Evolutionary conservation across 1,284 basidiomycete species (phyloP).

Genomic region (Thecaphora frezii): DNA sequence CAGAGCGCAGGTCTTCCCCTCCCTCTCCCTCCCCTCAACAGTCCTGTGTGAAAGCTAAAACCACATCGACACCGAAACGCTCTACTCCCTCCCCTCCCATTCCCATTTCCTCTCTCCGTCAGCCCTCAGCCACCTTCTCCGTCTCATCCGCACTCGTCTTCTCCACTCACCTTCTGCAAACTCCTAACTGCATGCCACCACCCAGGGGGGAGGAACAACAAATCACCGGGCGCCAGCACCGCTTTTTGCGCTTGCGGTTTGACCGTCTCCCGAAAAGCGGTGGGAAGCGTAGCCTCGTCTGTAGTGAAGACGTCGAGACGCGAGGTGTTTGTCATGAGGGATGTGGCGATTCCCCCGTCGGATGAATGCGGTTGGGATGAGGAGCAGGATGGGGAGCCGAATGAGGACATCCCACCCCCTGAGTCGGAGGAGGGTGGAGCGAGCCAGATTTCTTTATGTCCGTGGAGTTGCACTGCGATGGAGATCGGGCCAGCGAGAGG

Average conservation of each 20-base stretch:
- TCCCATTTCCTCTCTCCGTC: too few relatives aligned
- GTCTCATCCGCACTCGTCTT: too few relatives aligned
- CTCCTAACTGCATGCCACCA: conserved; percentile 32
- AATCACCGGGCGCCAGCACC: conserved; percentile 36
- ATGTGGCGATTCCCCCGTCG: conserved; percentile 7
- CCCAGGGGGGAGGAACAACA: conserved; percentile 43
- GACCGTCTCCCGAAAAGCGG: conserved; percentile 8
- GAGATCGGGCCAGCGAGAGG: background rate
- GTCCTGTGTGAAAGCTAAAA: too few relatives aligned
- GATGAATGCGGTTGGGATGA: background rate
- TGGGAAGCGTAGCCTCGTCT: background rate
- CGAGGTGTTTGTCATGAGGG: conserved; percentile 39
- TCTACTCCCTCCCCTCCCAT: too few relatives aligned
- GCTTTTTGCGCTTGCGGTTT: conserved; percentile 11
- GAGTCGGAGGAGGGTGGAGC: conserved; percentile 65
- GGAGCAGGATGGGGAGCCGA: background rate
- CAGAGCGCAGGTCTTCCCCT: too few relatives aligned
- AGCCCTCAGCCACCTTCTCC: too few relatives aligned
- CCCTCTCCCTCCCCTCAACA: too few relatives aligned
- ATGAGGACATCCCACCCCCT: conserved; percentile 10
- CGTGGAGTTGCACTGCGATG: conserved; percentile 76
- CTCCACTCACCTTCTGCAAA: too few relatives aligned
- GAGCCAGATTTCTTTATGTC: conserved; percentile 87
- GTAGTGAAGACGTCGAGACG: conserved; percentile 29
- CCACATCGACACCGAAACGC: too few relatives aligned